Base-by-base conservation (phyloP, 2,329 filamentous ascomycete species). In the Fusarium robinianum region DNA sequence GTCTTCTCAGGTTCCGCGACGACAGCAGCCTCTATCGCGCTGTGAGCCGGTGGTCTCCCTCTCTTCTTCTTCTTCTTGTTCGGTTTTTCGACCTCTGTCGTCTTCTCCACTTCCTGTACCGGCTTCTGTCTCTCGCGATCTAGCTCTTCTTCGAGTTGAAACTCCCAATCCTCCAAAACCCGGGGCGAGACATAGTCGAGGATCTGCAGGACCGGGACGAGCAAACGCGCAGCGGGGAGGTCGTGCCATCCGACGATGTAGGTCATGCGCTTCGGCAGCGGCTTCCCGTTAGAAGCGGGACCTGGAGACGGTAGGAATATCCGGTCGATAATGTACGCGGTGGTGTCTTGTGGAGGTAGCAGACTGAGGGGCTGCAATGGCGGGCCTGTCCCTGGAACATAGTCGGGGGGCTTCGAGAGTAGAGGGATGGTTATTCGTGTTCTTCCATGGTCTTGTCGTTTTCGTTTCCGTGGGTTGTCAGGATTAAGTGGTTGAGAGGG, bases 161-260 rank as follows among this genome's bases (percentile, higher is more conserved):
- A 74, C 50, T 83, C 80, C 69, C 75, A 85, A 0, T 80, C 71
- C 59, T 85, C 82, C 3, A 83, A 55, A 8, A 70, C 72, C 8
- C 70, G 67, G 2, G 77, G 75, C 0, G 81, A 83, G 6, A 85
- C 80, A 49, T 82, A 84, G 21, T 84, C 75, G 9, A 78, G 68
- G 5, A 82, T 70, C 47, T 70, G 41, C 67, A 72, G 68, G 56
- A 74, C 57, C 53, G 69, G 72, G 2, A 83, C 67, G 3, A 73
- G 55, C 32, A 76, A 62, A 12, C 72, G 69, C 25, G 75, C 77
- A 0, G 72, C 70, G 0, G 77, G 77, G 1, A 75, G 61, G 46
- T 82, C 78, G 16, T 65, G 70, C 73, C 79, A 82, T 6, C 75
- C 74, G 5, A 85, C 69, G 3, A 79, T 65, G 44, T 84, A 81